Evolutionary conservation across 169 alveolate genomes (phyloP).

Genomic region (Plasmodium gallinaceum): DNA sequence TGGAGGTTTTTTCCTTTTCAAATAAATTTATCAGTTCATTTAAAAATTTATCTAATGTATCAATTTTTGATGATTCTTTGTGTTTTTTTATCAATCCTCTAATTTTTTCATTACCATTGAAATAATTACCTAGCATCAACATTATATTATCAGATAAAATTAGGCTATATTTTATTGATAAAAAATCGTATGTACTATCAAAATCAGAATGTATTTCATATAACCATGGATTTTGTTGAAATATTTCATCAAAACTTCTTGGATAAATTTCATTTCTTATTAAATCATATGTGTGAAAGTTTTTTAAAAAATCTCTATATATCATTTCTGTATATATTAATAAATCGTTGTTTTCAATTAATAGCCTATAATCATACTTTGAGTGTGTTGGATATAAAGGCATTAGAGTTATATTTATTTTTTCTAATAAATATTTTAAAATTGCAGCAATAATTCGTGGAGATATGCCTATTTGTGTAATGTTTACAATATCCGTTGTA

Average conservation of each 20-base stretch:
- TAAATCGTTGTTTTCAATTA: slow-evolving; percentile 39
- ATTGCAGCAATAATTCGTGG: slow-evolving; percentile 35
- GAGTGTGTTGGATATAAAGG: slow-evolving; percentile 27
- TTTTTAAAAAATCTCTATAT: slow-evolving; percentile 21
- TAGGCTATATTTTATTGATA: slow-evolving; percentile 36
- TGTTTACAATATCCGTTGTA: slow-evolving; percentile 30
- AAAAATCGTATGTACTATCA: slow-evolving; percentile 41
- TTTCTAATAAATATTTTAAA: slow-evolving; percentile 22
- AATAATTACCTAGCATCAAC: not conserved
- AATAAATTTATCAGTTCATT: slow-evolving; percentile 32
- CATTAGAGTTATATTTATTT: slow-evolving; percentile 26
- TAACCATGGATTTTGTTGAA: slow-evolving; percentile 34
- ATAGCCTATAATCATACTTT: not conserved
- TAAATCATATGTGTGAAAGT: slow-evolving; percentile 4
- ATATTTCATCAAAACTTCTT: not conserved
- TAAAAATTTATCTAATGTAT: slow-evolving; percentile 39
- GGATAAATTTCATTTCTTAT: not conserved
- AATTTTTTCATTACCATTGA: slow-evolving; percentile 5
- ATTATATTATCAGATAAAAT: slow-evolving; percentile 16
- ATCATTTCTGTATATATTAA: slow-evolving; percentile 9
- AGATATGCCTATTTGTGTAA: slow-evolving; percentile 41
- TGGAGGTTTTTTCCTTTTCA: not conserved
- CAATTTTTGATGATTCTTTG: slow-evolving; percentile 1
- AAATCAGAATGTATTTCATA: slow-evolving; percentile 10
- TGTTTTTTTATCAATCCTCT: not conserved